Evolutionary conservation across 768 basidiomycete species (phyloP).

Genomic region (Amanita polypyramis): DNA sequence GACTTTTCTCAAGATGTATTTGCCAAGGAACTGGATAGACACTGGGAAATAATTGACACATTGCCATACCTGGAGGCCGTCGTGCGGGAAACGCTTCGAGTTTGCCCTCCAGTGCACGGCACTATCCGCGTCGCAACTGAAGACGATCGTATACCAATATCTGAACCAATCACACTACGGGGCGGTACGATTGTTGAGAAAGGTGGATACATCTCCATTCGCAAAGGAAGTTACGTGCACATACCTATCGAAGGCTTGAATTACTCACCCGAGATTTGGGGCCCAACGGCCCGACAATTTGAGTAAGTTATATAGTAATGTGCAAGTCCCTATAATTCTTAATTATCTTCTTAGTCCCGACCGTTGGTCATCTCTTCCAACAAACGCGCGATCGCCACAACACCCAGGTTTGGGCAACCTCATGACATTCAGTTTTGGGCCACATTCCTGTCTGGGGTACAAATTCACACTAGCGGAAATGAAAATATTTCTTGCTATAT

Average conservation of each 20-base stretch:
- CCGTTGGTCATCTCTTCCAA: constrained; percentile 37
- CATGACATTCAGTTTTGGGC: constrained; percentile 45
- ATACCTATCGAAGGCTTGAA: constrained; percentile 50
- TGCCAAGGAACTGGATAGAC: constrained; percentile 13
- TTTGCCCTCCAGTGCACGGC: constrained; percentile 46
- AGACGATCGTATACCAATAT: constrained; percentile 46
- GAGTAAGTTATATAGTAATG: constrained; percentile 27
- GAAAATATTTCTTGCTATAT: constrained; percentile 37
- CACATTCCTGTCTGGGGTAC: constrained; percentile 38
- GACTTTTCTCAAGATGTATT: constrained; percentile 1
- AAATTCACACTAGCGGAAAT: constrained; percentile 38
- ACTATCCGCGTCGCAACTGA: constrained; percentile 45
- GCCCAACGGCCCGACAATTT: constrained; percentile 39
- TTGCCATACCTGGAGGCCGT: constrained; percentile 48
- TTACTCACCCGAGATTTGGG: constrained; percentile 42
- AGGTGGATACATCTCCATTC: constrained; percentile 30
- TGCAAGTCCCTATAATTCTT: not conserved
- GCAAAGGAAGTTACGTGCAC: constrained; percentile 46
- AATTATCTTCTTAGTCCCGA: constrained; percentile 31
- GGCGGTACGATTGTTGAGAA: constrained; percentile 28
- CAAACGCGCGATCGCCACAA: constrained; percentile 20
- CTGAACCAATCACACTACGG: constrained; percentile 29
- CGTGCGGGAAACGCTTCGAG: constrained; percentile 43
- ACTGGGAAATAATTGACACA: constrained; percentile 25
- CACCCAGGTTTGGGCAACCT: constrained; percentile 39